Percentiles rank a stretch among this genome's conserved stretches.
phyloP scores from a whole-genome alignment of 2,329 filamentous ascomycete genomes.

The Pezicula neosporulosa region DNA sequence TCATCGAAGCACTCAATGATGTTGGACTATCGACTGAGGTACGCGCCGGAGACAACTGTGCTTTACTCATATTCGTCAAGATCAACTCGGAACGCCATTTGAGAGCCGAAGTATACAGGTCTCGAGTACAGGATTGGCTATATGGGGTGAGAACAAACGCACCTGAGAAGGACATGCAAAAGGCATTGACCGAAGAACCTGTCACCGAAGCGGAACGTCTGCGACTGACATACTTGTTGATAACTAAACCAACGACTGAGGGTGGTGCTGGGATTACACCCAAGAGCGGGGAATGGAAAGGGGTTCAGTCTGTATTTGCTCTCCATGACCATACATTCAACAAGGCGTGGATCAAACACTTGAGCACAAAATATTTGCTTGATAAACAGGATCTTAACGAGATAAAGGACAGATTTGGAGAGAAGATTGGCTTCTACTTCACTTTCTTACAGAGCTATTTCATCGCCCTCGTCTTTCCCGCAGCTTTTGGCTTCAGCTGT shows the following conservation, averaged over 20 bases:
- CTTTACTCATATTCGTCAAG: constrained; percentile 79
- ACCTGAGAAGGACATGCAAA: constrained; percentile 68
- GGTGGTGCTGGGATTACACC: constrained; percentile 78
- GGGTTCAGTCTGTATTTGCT: constrained; percentile 72
- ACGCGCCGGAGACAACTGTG: constrained; percentile 70
- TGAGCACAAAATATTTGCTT: constrained; percentile 69
- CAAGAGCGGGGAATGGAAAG: constrained; percentile 65
- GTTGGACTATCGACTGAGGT: constrained; percentile 89
- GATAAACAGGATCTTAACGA: constrained; percentile 64
- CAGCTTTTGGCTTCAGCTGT: constrained; percentile 69
- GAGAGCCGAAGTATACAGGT: constrained; percentile 77
- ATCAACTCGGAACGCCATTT: constrained; percentile 74
- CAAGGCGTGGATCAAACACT: constrained; percentile 69
- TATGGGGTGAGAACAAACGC: constrained; percentile 78
- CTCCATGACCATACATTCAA: constrained; percentile 77
- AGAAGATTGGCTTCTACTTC: constrained; percentile 91
- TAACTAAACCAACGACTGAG: constrained; percentile 68
- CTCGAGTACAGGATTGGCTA: constrained; percentile 89
- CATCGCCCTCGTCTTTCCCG: constrained; percentile 77
- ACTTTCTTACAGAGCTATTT: constrained; percentile 93
- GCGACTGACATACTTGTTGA: constrained; percentile 81
- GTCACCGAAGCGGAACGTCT: constrained; percentile 86
- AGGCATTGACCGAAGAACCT: constrained; percentile 68
- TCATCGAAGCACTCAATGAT: constrained; percentile 69
- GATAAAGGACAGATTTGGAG: constrained; percentile 74